Conservation (phyloP, 345 rosid genomes). For the Psidium guajava region DNA sequence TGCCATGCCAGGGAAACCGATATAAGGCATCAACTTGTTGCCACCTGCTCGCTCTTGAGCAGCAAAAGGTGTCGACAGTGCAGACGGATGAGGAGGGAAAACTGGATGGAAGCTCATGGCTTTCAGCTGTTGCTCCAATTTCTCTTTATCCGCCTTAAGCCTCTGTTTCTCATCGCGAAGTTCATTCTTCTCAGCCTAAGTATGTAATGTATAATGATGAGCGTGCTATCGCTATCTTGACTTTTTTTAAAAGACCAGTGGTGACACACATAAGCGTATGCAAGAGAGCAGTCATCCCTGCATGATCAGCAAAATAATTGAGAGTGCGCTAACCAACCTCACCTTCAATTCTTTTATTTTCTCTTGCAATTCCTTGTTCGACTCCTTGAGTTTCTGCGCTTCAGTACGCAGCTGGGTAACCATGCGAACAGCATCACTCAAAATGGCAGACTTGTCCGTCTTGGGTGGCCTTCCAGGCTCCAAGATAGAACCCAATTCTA, state of each 20-base stretch:
- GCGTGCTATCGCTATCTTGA: background rate
- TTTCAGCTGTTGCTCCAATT: slow-evolving; percentile 65
- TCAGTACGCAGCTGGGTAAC: slow-evolving; percentile 79
- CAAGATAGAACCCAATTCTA: slow-evolving; percentile 71
- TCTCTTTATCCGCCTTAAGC: slow-evolving; percentile 66
- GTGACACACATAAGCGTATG: background rate
- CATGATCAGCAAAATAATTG: background rate
- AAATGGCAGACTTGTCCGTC: slow-evolving; percentile 81
- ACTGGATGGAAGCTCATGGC: slow-evolving; percentile 59
- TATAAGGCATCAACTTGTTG: slow-evolving; percentile 81
- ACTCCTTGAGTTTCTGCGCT: slow-evolving; percentile 78
- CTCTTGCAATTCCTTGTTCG: slow-evolving; percentile 70
- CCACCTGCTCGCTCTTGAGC: slow-evolving; percentile 77
- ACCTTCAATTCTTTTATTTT: slow-evolving; percentile 91
- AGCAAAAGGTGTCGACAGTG: slow-evolving; percentile 66
- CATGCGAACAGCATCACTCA: slow-evolving; percentile 88
- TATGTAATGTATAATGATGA: background rate
- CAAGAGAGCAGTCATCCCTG: background rate
- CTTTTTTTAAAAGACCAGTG: background rate
- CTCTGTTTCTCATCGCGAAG: slow-evolving; percentile 71
- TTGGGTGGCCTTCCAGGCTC: slow-evolving; percentile 92
- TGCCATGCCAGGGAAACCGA: slow-evolving; percentile 85
- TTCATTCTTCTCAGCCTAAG: slow-evolving; percentile 86
- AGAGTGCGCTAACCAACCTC: background rate
- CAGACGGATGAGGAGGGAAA: slow-evolving; percentile 28